Percentiles rank a stretch among this genome's conserved stretches.
Conservation (phyloP, 2,329 filamentous ascomycete genomes). For the Cytospora mali region DNA sequence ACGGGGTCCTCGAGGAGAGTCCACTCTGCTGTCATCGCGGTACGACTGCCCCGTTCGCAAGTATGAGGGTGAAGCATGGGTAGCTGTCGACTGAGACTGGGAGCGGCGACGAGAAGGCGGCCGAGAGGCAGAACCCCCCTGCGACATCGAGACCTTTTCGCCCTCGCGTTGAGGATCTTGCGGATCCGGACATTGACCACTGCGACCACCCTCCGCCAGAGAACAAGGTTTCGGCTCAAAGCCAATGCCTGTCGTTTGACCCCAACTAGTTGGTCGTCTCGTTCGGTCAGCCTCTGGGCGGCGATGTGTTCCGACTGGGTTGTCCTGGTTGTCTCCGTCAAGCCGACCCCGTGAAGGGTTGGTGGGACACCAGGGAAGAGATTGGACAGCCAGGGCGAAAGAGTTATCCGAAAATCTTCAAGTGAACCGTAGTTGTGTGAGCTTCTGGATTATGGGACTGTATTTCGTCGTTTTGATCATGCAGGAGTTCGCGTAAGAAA, state of each 20-base stretch:
- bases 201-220: constrained; percentile 32
- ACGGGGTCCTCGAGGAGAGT: constrained; percentile 35
- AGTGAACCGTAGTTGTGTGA: constrained; percentile 20
- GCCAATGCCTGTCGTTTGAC: constrained; percentile 25
- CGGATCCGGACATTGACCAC: constrained; percentile 61
- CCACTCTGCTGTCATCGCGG: constrained; percentile 37
- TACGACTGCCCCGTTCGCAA: constrained; percentile 36
- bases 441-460: constrained; percentile 21
- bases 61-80: constrained; percentile 35
- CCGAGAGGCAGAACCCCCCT: constrained; percentile 59
- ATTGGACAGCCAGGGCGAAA: constrained; percentile 34
- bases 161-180: constrained; percentile 54
- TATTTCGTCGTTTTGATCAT: constrained; percentile 25
- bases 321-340: constrained; percentile 29
- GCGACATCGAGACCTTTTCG: constrained; percentile 67
- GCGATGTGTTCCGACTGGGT: constrained; percentile 14
- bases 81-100: constrained; percentile 46
- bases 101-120: constrained; percentile 56
- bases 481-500: constrained; percentile 18
- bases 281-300: constrained; percentile 12
- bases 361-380: constrained; percentile 30
- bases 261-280: constrained; percentile 15
- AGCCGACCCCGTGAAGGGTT: constrained; percentile 29
- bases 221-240: constrained; percentile 30
- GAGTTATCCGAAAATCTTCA: constrained; percentile 24